Base-by-base conservation (phyloP, 2,329 filamentous ascomycete species). In the Drechslerella coelobrocha region DNA sequence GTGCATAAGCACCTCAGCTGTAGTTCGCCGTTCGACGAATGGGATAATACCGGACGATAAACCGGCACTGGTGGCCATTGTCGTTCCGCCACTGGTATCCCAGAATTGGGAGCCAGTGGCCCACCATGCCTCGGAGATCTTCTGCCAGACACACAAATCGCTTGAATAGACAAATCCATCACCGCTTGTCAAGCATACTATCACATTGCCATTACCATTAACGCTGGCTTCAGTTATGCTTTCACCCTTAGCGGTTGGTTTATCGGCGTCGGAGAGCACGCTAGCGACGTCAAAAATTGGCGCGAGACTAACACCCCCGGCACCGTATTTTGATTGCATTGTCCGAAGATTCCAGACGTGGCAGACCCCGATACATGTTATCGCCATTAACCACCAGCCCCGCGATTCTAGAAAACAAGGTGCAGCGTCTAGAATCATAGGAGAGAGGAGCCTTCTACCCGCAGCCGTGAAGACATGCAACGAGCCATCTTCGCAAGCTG, bases 101-200 rank as follows among this genome's bases (percentile, higher is more conserved):
- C 94, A 99, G 78, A 99, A 99, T 78, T 99, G 94, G 75, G 91
- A 96, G 17, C 92, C 92, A 0, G 97, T 92, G 0, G 93, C 93
- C 92, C 94, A 99, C 94, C 94, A 99, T 1, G 91, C 85, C 78
- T 99, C 95, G 1, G 92, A 96, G n/a, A 99, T 83, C 8, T 92
- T 87, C 79, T 97, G 93, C 94, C 94, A 99, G 6, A 88, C 86
- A 78, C 87, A 93, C 88, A 99, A 90, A 17, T 84, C 84, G 0
- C 89, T 85, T 1, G 90, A 90, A 79, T 99, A 99, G 57, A 88
- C 88, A 79, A 92, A 99, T 1, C 94, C 94, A 75, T 99, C 93
- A 19, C 94, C 94, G 75, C 97, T 97, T 23, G 89, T 94, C 68
- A 99, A 83, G 0, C 91, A 94, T n/a, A 97, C 86, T 23, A 97